Percentiles rank a stretch among this genome's conserved stretches.
Conservation (phyloP, 2,329 filamentous ascomycete species). For the Xylaria hypoxylon region DNA sequence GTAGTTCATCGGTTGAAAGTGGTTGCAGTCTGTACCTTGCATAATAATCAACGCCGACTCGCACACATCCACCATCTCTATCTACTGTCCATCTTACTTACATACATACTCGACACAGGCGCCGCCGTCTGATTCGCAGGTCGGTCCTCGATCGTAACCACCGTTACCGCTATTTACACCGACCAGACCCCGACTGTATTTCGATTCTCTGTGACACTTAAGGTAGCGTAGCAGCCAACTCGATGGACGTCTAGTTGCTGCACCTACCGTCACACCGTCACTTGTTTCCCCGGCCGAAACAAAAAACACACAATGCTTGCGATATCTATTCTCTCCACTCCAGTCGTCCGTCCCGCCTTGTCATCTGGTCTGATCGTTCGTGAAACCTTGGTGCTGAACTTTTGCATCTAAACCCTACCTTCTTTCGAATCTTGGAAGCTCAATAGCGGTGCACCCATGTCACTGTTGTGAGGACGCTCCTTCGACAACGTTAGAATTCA, state of each 20-base stretch:
- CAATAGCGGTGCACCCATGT: conserved; percentile 48
- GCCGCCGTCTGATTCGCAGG: conserved; percentile 15
- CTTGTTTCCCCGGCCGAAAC: conserved; percentile 50
- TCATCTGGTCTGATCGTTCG: conserved; percentile 69
- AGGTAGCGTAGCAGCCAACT: conserved; percentile 48
- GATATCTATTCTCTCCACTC: conserved; percentile 59
- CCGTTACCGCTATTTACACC: background rate
- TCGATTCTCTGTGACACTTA: conserved; percentile 38
- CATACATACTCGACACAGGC: conserved; percentile 14
- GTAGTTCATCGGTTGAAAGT: conserved; percentile 41
- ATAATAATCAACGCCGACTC: conserved; percentile 44
- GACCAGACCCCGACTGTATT: background rate
- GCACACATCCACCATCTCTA: background rate
- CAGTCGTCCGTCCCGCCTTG: conserved; percentile 73
- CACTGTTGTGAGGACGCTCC: conserved; percentile 56
- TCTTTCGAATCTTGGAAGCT: conserved; percentile 59
- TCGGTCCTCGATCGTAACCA: conserved; percentile 25
- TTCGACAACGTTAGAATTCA: conserved; percentile 55
- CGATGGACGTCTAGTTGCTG: conserved; percentile 51
- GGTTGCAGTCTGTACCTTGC: conserved; percentile 52
- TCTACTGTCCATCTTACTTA: conserved; percentile 10
- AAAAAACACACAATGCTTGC: conserved; percentile 67
- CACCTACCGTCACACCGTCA: conserved; percentile 50
- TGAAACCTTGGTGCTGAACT: conserved; percentile 62
- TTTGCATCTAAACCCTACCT: conserved; percentile 58